phyloP scores from a whole-genome alignment of 1,284 basidiomycete genomes.

The Microstroma glucosiphilum region DNA sequence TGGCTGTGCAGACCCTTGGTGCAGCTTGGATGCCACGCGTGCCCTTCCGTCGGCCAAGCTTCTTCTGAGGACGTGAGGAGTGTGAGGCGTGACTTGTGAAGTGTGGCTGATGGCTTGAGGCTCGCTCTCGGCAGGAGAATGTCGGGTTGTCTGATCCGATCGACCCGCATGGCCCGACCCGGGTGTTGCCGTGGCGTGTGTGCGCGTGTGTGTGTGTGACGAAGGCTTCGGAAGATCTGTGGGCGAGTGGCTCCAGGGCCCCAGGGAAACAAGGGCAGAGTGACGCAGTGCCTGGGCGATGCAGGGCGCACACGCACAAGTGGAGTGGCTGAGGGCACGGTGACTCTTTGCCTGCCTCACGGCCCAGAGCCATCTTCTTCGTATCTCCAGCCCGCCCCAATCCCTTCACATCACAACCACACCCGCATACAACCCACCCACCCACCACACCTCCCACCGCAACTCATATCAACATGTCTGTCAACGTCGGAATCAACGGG shows the following conservation, averaged over 20 bases:
- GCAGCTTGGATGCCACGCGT: no score
- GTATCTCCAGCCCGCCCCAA: not conserved
- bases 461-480: slow-evolving; percentile 22
- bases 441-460: not conserved
- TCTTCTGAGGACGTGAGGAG: no score
- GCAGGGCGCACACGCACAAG: not conserved
- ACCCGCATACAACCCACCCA: slow-evolving; percentile 7
- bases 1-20: no score
- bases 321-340: not conserved
- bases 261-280: not conserved
- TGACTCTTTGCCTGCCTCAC: not conserved
- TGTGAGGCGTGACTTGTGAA: no score
- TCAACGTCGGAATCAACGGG: slow-evolving; percentile 47
- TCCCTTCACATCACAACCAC: slow-evolving; percentile 3
- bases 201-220: not conserved
- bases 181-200: not conserved
- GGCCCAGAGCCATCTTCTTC: not conserved
- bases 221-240: not conserved
- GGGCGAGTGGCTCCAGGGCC: not conserved
- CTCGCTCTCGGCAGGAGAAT: no score
- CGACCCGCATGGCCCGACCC: no score
- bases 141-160: no score
- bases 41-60: no score
- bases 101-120: no score
- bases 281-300: not conserved